Percentiles rank a stretch among this genome's conserved stretches.
These are phyloP conservation scores for Pythium sukuiense DNA, from an alignment of 352 stramenopile genomes.

Conservation along the genomic window DNA sequence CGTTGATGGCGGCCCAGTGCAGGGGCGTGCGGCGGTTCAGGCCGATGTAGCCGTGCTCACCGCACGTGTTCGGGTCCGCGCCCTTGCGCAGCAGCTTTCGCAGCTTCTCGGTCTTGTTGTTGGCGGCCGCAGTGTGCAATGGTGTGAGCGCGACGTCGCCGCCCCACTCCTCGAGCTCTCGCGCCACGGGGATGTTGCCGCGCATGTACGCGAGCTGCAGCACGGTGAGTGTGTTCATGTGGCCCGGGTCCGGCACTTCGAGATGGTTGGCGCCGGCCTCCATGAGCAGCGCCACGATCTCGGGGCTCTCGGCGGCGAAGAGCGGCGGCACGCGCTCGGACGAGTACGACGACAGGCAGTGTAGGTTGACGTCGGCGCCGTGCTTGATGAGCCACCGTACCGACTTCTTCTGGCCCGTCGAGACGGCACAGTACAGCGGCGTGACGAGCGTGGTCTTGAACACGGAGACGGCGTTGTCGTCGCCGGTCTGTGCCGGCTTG, in stretches of 20 bases:
- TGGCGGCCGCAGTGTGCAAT: conserved; percentile 60
- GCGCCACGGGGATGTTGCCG: conserved; percentile 60
- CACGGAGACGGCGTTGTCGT: conserved; percentile 59
- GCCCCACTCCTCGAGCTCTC: conserved; percentile 70
- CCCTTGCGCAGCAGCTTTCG: conserved; percentile 48
- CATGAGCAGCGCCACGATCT: conserved; percentile 62
- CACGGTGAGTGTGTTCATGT: conserved; percentile 72
- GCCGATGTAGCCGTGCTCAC: conserved; percentile 66
- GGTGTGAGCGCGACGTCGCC: conserved; percentile 70
- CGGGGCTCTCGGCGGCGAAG: conserved; percentile 67
- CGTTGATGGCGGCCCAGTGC: conserved; percentile 71
- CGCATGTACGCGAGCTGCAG: conserved; percentile 67
- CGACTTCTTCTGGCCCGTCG: conserved; percentile 52
- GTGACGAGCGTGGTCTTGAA: conserved; percentile 74
- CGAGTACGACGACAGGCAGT: conserved; percentile 61
- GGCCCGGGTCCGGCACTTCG: conserved; percentile 58
- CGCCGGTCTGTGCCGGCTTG: conserved; percentile 37
- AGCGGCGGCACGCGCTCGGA: conserved; percentile 64
- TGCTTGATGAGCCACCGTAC: conserved; percentile 59
- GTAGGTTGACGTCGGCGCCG: conserved; percentile 59
- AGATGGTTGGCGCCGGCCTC: conserved; percentile 69
- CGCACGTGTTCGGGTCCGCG: conserved; percentile 63
- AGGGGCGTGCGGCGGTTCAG: conserved; percentile 69
- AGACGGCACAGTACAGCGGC: conserved; percentile 67
- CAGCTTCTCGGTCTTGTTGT: conserved; percentile 36